Percentiles rank a stretch among this genome's conserved stretches.
These are phyloP conservation scores for Trypanosoma boissoni DNA, from an alignment of 208 protist genomes.

Conservation along the genomic window DNA sequence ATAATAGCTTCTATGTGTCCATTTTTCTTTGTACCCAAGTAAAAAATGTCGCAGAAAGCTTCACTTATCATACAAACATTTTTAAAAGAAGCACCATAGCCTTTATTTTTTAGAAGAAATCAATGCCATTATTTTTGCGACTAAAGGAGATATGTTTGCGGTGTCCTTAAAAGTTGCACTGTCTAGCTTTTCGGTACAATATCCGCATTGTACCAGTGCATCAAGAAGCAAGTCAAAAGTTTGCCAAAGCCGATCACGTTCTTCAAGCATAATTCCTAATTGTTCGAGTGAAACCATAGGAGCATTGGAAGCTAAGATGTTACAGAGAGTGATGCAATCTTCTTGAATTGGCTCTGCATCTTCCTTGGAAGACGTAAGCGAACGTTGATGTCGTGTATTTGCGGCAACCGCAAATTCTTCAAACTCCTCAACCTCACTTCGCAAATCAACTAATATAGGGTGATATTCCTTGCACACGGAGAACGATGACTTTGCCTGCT, in stretches of 20 bases:
- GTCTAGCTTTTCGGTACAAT: not conserved
- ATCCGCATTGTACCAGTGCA: not conserved
- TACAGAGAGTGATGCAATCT: not conserved
- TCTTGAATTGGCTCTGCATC: not conserved
- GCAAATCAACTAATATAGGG: slow-evolving; percentile 18
- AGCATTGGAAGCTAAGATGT: slow-evolving; percentile 15
- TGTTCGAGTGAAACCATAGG: slow-evolving; percentile 49
- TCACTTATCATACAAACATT: no score
- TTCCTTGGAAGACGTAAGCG: slow-evolving; percentile 2
- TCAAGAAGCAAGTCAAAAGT: slow-evolving; percentile 22
- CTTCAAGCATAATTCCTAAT: slow-evolving; percentile 57
- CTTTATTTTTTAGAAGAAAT: no score
- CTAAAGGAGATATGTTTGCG: not conserved
- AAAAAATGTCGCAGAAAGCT: no score
- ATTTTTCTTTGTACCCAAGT: not conserved
- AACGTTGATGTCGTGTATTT: slow-evolving; percentile 13
- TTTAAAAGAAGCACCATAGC: no score
- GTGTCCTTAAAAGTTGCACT: no score
- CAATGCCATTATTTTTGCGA: slow-evolving; percentile 12
- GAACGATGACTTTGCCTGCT: no score
- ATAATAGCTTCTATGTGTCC: not conserved
- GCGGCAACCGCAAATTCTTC: slow-evolving; percentile 13
- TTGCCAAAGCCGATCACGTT: slow-evolving; percentile 55
- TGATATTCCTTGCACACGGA: not conserved
- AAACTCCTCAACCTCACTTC: slow-evolving; percentile 18